Conservation (phyloP, 73 alveolate species). For the Tetrahymena borealis region DNA sequence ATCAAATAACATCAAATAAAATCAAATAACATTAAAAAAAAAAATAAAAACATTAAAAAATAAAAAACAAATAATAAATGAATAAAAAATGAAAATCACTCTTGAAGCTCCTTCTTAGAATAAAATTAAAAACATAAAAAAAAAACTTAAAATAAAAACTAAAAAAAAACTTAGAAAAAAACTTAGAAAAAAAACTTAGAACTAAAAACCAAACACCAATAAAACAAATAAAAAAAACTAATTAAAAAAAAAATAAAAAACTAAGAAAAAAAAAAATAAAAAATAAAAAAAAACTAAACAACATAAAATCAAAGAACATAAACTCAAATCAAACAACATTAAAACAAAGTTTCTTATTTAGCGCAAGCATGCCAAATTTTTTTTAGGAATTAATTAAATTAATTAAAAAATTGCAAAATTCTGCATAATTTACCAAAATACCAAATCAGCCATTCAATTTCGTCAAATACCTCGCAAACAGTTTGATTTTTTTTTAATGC, state of each 20-base stretch:
- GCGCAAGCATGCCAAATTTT: background rate
- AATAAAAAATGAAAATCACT: background rate
- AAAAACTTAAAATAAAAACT: background rate
- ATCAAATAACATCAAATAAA: background rate
- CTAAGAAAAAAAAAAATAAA: background rate
- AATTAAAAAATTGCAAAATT: too few species aligned
- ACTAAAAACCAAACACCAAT: too few species aligned
- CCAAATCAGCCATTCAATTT: background rate
- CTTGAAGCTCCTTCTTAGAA: background rate
- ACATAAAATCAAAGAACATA: background rate
- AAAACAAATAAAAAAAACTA: too few species aligned
- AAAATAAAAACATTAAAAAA: background rate
- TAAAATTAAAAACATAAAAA: background rate
- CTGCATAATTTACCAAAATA: background rate
- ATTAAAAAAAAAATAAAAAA: background rate
- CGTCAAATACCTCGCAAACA: background rate
- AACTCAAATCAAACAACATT: background rate
- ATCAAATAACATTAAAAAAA: background rate
- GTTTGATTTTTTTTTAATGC: too few species aligned
- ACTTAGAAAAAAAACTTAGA: background rate
- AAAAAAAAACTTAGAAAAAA: background rate
- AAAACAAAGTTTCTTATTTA: background rate
- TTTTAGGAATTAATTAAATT: background rate
- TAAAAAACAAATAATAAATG: background rate
- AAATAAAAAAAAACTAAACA: background rate